Conservation (phyloP, 306 rosid species). For the Datisca glomerata region DNA sequence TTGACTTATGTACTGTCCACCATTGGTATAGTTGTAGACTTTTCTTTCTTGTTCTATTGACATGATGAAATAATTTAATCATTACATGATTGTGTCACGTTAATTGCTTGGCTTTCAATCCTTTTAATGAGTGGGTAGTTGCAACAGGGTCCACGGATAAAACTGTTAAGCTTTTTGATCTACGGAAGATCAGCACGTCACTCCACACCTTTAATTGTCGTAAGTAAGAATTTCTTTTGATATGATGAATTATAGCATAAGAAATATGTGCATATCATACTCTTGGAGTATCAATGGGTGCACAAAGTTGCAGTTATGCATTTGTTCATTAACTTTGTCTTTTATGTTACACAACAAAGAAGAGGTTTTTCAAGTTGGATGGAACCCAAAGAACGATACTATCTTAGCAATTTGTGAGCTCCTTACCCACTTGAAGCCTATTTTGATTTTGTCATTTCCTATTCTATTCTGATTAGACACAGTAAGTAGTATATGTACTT, state of each 20-base stretch:
- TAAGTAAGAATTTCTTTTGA: constrained; percentile 44
- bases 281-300: too few species aligned
- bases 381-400: constrained; percentile 96
- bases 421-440: too few species aligned
- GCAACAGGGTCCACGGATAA: constrained; percentile 99
- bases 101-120: constrained; percentile 95
- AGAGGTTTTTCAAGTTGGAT: constrained; percentile 98
- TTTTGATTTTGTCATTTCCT: too few species aligned
- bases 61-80: too few species aligned
- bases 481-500: too few species aligned
- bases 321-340: too few species aligned
- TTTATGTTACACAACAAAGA: constrained; percentile 49
- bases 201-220: constrained; percentile 92
- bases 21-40: too few species aligned
- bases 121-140: constrained; percentile 94
- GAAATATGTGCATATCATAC: background rate
- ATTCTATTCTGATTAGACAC: too few species aligned
- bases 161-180: constrained; percentile 90
- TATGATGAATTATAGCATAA: constrained; percentile 6
- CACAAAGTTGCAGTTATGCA: too few species aligned
- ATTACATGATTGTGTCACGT: constrained; percentile 55
- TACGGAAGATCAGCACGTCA: constrained; percentile 61
- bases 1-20: too few species aligned
- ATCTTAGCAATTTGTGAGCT: constrained; percentile 95
- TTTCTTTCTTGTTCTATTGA: too few species aligned